Conservation (phyloP, 768 basidiomycete genomes). For the Phylloporus rhodoxanthus region DNA sequence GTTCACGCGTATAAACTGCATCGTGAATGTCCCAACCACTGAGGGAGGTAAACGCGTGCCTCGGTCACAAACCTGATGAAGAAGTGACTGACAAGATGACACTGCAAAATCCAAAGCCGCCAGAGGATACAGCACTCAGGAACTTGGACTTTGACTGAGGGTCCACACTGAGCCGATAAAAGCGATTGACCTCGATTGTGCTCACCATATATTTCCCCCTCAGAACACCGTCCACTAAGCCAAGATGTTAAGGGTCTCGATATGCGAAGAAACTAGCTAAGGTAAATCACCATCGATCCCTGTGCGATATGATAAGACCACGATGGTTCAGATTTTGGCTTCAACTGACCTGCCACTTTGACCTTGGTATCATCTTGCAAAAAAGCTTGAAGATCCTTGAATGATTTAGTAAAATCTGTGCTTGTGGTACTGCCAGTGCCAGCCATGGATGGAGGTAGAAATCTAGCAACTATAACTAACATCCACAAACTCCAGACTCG, state of each 20-base stretch:
- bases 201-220: constrained; percentile 91
- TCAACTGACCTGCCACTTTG: constrained; percentile 79
- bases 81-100: constrained; percentile 72
- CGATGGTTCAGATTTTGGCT: neutral
- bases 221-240: constrained; percentile 82
- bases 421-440: neutral
- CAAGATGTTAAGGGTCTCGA: constrained; percentile 5
- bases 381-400: constrained; percentile 51
- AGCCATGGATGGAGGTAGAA: constrained; percentile 14
- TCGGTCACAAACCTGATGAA: neutral
- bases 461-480: neutral
- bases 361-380: constrained; percentile 71
- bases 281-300: constrained; percentile 61
- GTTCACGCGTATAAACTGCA: constrained; percentile 72
- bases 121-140: constrained; percentile 66
- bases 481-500: too few species aligned
- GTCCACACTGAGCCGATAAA: constrained; percentile 5
- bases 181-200: neutral
- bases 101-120: constrained; percentile 91
- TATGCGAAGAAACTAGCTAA: constrained; percentile 1
- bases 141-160: constrained; percentile 87
- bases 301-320: constrained; percentile 16
- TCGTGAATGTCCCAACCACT: constrained; percentile 96
- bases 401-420: constrained; percentile 38
- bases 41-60: constrained; percentile 2